Evolutionary conservation across 352 stramenopile genomes (phyloP).

Genomic region (Blastocystis hominis): DNA sequence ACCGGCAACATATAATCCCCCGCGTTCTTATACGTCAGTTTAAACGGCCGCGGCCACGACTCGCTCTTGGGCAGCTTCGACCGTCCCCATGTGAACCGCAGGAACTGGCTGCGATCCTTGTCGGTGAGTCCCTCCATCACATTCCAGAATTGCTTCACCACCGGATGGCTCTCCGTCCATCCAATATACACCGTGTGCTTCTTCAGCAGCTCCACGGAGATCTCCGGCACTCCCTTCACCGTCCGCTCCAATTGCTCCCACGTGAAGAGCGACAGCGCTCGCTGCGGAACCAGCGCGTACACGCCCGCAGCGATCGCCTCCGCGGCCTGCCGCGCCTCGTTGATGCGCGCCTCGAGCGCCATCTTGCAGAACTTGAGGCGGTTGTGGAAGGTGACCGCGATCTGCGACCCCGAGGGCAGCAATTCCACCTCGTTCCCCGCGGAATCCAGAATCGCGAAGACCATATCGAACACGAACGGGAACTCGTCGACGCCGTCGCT

Average conservation of each 20-base stretch:
- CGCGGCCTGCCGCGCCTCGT: conserved; percentile 66
- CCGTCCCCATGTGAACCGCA: conserved; percentile 79
- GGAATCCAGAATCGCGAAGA: conserved; percentile 74
- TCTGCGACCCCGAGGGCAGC: conserved; percentile 60
- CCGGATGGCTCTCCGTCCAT: conserved; percentile 62
- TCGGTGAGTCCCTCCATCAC: conserved; percentile 57
- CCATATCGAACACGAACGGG: conserved; percentile 77
- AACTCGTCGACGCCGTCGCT: conserved; percentile 70
- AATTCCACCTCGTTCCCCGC: conserved; percentile 70
- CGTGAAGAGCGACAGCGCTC: conserved; percentile 66
- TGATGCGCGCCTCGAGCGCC: conserved; percentile 61
- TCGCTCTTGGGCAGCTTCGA: conserved; percentile 69
- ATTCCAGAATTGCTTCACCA: conserved; percentile 65
- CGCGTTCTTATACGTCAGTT: conserved; percentile 77
- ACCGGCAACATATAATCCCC: conserved; percentile 76
- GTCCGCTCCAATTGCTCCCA: conserved; percentile 66
- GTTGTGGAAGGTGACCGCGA: conserved; percentile 64
- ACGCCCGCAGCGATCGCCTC: conserved; percentile 62
- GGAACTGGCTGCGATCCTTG: conserved; percentile 64
- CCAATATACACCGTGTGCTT: conserved; percentile 66
- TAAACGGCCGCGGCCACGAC: conserved; percentile 72
- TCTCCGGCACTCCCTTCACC: conserved; percentile 65
- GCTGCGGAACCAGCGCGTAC: conserved; percentile 63
- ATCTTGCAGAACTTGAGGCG: conserved; percentile 61
- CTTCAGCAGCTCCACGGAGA: conserved; percentile 61